A percentile compares a stretch with the other conserved stretches of the same genome.
These are phyloP conservation scores for Ophiostoma piceae DNA, from an alignment of 2,329 filamentous ascomycete genomes.

Conservation along the genomic window DNA sequence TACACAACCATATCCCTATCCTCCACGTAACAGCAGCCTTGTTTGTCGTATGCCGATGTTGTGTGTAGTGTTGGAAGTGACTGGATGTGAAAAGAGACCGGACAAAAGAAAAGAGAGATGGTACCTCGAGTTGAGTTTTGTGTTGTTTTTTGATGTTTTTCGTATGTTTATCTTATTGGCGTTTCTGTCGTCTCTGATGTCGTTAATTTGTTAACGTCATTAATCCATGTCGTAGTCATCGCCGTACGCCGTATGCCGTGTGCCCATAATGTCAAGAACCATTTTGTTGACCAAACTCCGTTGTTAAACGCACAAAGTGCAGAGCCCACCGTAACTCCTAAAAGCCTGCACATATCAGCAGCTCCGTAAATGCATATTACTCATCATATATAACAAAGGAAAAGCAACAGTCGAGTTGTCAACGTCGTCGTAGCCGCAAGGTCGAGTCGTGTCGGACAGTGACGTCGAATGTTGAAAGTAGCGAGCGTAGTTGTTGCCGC, in stretches of 20 bases:
- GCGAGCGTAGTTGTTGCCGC: background rate
- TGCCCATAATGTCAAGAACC: background rate
- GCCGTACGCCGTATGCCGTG: background rate
- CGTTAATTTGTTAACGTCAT: too few relatives aligned
- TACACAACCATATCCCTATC: background rate
- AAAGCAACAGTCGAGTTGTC: background rate
- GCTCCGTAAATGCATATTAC: background rate
- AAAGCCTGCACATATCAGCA: constrained; percentile 2
- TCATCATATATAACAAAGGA: background rate
- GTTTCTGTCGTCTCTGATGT: background rate
- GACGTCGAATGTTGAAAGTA: background rate
- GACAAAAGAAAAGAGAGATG: background rate
- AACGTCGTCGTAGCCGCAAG: background rate
- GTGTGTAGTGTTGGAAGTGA: background rate
- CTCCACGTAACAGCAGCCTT: background rate
- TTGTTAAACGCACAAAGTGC: background rate
- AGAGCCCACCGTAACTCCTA: background rate
- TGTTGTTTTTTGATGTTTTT: background rate
- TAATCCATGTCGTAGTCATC: background rate
- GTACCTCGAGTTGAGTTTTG: background rate
- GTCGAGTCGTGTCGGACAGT: background rate
- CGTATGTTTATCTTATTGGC: too few relatives aligned
- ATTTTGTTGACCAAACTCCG: background rate
- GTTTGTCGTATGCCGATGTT: background rate
- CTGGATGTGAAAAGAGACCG: background rate